Evolutionary conservation across 2,329 filamentous ascomycete genomes (phyloP).

Genomic region (Colletotrichum eremochloae): DNA sequence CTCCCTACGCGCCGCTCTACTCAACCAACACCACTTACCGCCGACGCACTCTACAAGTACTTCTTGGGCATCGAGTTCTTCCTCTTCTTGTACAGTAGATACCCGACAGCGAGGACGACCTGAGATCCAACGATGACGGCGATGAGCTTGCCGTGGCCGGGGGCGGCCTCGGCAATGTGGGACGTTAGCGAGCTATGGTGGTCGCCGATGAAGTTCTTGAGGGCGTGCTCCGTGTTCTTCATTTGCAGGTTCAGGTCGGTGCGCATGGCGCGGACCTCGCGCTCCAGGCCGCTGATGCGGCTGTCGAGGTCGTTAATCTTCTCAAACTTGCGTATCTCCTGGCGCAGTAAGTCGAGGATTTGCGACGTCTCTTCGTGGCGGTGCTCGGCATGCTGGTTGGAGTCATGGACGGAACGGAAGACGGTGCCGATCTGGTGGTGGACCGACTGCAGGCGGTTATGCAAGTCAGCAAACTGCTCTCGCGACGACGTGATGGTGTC

Average conservation of each 20-base stretch:
- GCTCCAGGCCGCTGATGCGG: constrained; percentile 67
- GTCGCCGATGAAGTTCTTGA: constrained; percentile 64
- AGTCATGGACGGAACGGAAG: constrained; percentile 67
- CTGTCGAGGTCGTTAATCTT: constrained; percentile 58
- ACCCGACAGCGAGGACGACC: constrained; percentile 75
- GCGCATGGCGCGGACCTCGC: constrained; percentile 70
- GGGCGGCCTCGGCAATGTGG: constrained; percentile 61
- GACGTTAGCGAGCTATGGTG: constrained; percentile 65
- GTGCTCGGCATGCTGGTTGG: constrained; percentile 66
- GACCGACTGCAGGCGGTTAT: constrained; percentile 83
- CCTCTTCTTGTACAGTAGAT: constrained; percentile 84
- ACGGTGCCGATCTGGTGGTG: constrained; percentile 77
- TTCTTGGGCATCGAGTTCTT: constrained; percentile 87
- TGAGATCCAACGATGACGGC: constrained; percentile 82
- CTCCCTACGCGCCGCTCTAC: constrained; percentile 5
- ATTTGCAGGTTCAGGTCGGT: constrained; percentile 65
- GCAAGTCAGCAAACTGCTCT: constrained; percentile 84
- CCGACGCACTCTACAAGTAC: constrained; percentile 71
- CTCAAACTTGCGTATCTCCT: constrained; percentile 60
- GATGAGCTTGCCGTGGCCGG: constrained; percentile 69
- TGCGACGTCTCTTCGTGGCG: constrained; percentile 68
- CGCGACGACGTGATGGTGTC: constrained; percentile 63
- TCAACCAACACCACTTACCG: neutral
- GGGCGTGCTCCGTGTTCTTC: constrained; percentile 64
- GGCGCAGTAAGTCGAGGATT: constrained; percentile 62